phyloP scores from a whole-genome alignment of 148 eudicot species.

The Oxyria digyna region DNA sequence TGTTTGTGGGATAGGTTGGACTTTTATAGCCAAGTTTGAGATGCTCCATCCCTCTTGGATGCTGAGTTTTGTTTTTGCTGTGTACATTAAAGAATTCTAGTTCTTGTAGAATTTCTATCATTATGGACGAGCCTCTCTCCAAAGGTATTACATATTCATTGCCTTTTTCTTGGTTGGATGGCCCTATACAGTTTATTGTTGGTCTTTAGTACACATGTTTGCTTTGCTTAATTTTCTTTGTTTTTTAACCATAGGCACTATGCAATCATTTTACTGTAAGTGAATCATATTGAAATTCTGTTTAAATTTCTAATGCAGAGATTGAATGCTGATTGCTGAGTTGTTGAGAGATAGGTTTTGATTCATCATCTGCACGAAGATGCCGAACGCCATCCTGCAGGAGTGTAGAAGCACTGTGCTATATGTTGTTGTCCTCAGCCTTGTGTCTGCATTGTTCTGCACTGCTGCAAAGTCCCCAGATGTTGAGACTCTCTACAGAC shows the following conservation, averaged over 20 bases:
- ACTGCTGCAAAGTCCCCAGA: slow-evolving; percentile 20
- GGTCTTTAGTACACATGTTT: neutral
- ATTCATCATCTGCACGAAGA: neutral
- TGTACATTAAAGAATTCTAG: neutral
- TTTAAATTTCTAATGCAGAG: neutral
- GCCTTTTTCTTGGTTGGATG: neutral
- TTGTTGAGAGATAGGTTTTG: neutral
- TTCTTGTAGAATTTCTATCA: slow-evolving; percentile 3
- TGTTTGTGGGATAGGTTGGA: too few species aligned
- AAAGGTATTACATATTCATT: neutral
- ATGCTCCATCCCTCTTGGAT: neutral
- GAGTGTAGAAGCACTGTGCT: neutral
- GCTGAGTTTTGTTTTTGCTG: neutral
- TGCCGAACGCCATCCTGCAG: neutral
- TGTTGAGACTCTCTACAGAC: slow-evolving; percentile 27
- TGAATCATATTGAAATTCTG: neutral
- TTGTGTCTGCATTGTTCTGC: slow-evolving; percentile 18
- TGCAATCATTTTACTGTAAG: neutral
- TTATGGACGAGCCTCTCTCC: neutral
- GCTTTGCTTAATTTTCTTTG: neutral
- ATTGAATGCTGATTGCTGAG: neutral
- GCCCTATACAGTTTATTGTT: neutral
- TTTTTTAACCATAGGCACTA: neutral
- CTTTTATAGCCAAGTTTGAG: neutral
- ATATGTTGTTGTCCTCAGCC: slow-evolving; percentile 8